Evolutionary conservation across 306 rosid species (phyloP).

Genomic region (Cucumis melo): DNA sequence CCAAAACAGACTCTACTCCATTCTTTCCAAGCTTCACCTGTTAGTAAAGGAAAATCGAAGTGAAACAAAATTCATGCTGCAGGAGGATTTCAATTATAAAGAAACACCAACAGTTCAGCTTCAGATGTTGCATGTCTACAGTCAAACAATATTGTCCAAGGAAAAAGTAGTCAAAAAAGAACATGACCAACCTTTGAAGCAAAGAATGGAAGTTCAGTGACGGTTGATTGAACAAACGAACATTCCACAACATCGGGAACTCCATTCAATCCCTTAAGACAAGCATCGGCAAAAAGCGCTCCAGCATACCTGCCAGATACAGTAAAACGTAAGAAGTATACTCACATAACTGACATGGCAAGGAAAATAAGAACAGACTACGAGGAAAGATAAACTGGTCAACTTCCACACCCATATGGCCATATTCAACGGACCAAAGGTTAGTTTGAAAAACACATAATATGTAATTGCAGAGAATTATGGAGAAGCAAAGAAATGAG

Average conservation of each 20-base stretch:
- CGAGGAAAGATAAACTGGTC: neutral
- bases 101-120: neutral
- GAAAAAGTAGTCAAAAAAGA: neutral
- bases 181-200: constrained; percentile 60
- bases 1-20: constrained; percentile 73
- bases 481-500: neutral
- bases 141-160: neutral
- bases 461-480: neutral
- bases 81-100: neutral
- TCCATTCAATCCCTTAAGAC: constrained; percentile 96
- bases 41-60: neutral
- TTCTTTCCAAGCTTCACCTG: constrained; percentile 93
- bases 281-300: constrained; percentile 93
- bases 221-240: constrained; percentile 71
- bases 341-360: neutral
- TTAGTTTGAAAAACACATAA: neutral
- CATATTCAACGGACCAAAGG: neutral
- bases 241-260: constrained; percentile 97
- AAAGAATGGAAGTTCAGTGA: constrained; percentile 94
- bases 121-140: neutral
- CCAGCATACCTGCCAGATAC: constrained; percentile 57
- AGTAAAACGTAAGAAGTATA: no score
- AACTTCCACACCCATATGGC: neutral
- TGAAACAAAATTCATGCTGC: neutral
- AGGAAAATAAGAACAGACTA: neutral